Percentiles rank a stretch among this genome's conserved stretches.
Evolutionary conservation across 805 yeast species (phyloP).

Genomic region (Candida oleophila): DNA sequence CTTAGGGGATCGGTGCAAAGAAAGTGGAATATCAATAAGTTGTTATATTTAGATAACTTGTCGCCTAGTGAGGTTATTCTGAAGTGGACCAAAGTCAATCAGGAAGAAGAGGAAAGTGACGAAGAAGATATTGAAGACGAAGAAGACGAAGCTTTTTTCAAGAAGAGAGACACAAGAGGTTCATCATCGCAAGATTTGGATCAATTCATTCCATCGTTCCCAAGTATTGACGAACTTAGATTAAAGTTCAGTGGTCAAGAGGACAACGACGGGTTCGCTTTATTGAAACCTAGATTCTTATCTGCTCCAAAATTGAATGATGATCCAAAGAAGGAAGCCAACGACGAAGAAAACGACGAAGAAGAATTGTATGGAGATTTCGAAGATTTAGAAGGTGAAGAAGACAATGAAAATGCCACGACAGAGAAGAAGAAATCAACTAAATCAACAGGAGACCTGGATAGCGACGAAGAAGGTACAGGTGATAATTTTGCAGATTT

Average conservation of each 20-base stretch:
- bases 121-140: slow-evolving; percentile 45
- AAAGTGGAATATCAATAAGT: slow-evolving; percentile 77
- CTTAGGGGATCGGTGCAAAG: slow-evolving; percentile 52
- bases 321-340: slow-evolving; percentile 23
- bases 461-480: slow-evolving; percentile 22
- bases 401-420: slow-evolving; percentile 17
- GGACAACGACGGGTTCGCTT: slow-evolving; percentile 39
- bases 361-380: slow-evolving; percentile 57
- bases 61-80: slow-evolving; percentile 69
- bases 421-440: background rate
- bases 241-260: slow-evolving; percentile 47
- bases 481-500: slow-evolving; percentile 53
- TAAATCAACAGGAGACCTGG: slow-evolving; percentile 5
- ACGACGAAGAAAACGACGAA: slow-evolving; percentile 36
- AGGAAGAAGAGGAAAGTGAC: slow-evolving; percentile 41
- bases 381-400: slow-evolving; percentile 48
- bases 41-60: slow-evolving; percentile 76
- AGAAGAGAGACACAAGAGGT: slow-evolving; percentile 37
- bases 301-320: slow-evolving; percentile 49
- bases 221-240: slow-evolving; percentile 42
- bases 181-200: slow-evolving; percentile 34
- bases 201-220: slow-evolving; percentile 33
- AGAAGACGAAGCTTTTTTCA: slow-evolving; percentile 54
- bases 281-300: slow-evolving; percentile 49
- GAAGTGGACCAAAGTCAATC: slow-evolving; percentile 61